Evolutionary conservation across 2,329 filamentous ascomycete genomes (phyloP).

Genomic region (Erysiphe pulchra): DNA sequence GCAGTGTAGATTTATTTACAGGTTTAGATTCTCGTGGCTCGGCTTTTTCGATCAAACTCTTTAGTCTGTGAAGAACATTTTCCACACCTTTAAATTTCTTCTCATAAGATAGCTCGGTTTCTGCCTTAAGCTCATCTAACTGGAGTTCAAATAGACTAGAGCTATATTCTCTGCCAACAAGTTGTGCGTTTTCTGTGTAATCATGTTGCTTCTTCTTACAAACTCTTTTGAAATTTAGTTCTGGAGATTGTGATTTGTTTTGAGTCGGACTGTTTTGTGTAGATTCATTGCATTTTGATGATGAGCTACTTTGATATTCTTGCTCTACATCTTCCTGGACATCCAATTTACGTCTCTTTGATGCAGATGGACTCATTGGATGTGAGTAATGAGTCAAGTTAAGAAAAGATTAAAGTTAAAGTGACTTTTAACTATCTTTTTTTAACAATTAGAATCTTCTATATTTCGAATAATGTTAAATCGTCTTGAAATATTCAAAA

Average conservation of each 20-base stretch:
- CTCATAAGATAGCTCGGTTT: conserved; percentile 30
- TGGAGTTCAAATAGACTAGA: conserved; percentile 38
- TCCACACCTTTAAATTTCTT: conserved; percentile 27
- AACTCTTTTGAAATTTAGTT: too few relatives aligned
- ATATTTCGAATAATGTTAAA: too few relatives aligned
- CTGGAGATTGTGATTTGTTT: too few relatives aligned
- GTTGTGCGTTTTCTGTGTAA: neutral
- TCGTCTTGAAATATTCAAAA: too few relatives aligned
- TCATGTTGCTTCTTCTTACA: neutral
- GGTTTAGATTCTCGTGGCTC: conserved; percentile 22
- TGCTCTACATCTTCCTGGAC: neutral
- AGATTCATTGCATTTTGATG: too few relatives aligned
- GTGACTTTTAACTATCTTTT: too few relatives aligned
- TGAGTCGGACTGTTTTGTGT: too few relatives aligned
- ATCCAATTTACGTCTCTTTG: conserved; percentile 14
- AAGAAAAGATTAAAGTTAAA: too few relatives aligned
- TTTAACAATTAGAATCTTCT: too few relatives aligned
- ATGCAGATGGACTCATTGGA: conserved; percentile 6
- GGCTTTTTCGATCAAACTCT: conserved; percentile 28
- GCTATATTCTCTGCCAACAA: neutral
- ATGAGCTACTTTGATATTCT: too few relatives aligned
- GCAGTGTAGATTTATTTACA: conserved; percentile 10
- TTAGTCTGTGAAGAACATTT: conserved; percentile 25
- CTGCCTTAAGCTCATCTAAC: conserved; percentile 33
- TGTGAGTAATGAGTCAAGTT: too few relatives aligned